Percentiles rank a stretch among this genome's conserved stretches.
phyloP scores from a whole-genome alignment of 2,329 filamentous ascomycete species.

The Gliomastix tumulicola region DNA sequence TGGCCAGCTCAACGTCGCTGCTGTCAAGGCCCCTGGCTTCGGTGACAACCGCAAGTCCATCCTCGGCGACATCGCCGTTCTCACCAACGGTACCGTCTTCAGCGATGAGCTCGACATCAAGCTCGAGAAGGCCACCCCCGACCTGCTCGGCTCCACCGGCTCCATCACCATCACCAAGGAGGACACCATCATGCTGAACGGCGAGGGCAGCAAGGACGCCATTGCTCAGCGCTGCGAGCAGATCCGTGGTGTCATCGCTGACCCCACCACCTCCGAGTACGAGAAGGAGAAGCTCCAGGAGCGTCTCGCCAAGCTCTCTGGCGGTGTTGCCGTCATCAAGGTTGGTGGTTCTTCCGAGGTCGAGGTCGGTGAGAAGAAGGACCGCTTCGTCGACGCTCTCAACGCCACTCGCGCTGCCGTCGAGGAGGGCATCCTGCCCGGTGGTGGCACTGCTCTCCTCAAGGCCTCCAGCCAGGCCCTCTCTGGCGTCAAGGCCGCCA shows the following conservation, averaged over 20 bases:
- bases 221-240: conserved; percentile 97
- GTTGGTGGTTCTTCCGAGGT: conserved; percentile 96
- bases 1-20: conserved; percentile 96
- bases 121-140: conserved; percentile 93
- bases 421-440: conserved; percentile 97
- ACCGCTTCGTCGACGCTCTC: conserved; percentile 95
- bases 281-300: conserved; percentile 99
- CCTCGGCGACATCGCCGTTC: conserved; percentile 89
- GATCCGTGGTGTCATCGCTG: conserved; percentile 93
- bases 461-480: conserved; percentile 93
- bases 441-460: conserved; percentile 95
- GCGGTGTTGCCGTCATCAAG: conserved; percentile 98
- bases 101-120: conserved; percentile 97
- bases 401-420: conserved; percentile 98
- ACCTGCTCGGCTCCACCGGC: conserved; percentile 94
- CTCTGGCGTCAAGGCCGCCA: conserved; percentile 72
- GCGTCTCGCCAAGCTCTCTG: conserved; percentile 97
- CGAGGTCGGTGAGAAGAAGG: conserved; percentile 99
- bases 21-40: conserved; percentile 98
- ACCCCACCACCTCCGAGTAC: conserved; percentile 94
- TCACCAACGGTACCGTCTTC: conserved; percentile 97
- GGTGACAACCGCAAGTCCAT: conserved; percentile 99
- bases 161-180: conserved; percentile 99
- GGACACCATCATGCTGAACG: conserved; percentile 97
- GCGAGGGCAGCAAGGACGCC: conserved; percentile 87